Conservation (phyloP, 2,329 filamentous ascomycete genomes). For the Colletotrichum melonis region DNA sequence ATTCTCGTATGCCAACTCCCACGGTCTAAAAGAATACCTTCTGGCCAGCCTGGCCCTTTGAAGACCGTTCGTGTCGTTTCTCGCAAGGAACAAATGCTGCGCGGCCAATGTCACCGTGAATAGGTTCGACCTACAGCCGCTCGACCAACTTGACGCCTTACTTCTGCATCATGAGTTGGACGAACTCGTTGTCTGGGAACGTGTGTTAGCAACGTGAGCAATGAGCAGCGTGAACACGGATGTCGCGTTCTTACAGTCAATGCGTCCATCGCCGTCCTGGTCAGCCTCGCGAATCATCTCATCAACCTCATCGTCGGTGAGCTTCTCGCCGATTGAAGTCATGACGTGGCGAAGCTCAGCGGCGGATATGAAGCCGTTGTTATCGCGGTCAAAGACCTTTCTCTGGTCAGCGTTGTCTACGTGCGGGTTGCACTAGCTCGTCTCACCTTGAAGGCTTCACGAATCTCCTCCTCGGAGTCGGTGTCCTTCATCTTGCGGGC, state of each 20-base stretch:
- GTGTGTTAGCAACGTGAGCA: neutral
- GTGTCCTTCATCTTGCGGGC: slow-evolving; percentile 95
- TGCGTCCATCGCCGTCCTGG: slow-evolving; percentile 88
- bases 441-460: slow-evolving; percentile 86
- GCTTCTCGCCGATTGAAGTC: slow-evolving; percentile 92
- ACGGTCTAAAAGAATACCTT: slow-evolving; percentile 14
- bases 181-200: slow-evolving; percentile 84
- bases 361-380: slow-evolving; percentile 92
- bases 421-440: neutral
- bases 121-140: slow-evolving; percentile 2
- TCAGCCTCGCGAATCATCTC: slow-evolving; percentile 95
- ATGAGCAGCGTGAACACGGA: neutral
- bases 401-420: slow-evolving; percentile 1
- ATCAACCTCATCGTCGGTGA: slow-evolving; percentile 90
- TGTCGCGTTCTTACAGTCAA: slow-evolving; percentile 75
- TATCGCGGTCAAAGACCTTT: slow-evolving; percentile 85
- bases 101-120: slow-evolving; percentile 7
- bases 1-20: slow-evolving; percentile 12
- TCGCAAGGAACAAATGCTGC: slow-evolving; percentile 22
- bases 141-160: slow-evolving; percentile 55
- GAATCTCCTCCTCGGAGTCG: slow-evolving; percentile 90
- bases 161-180: slow-evolving; percentile 97
- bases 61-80: slow-evolving; percentile 18
- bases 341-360: slow-evolving; percentile 91
- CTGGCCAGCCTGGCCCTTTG: slow-evolving; percentile 13